Conservation (phyloP, 2,329 filamentous ascomycete genomes). For the Alternaria longipes region DNA sequence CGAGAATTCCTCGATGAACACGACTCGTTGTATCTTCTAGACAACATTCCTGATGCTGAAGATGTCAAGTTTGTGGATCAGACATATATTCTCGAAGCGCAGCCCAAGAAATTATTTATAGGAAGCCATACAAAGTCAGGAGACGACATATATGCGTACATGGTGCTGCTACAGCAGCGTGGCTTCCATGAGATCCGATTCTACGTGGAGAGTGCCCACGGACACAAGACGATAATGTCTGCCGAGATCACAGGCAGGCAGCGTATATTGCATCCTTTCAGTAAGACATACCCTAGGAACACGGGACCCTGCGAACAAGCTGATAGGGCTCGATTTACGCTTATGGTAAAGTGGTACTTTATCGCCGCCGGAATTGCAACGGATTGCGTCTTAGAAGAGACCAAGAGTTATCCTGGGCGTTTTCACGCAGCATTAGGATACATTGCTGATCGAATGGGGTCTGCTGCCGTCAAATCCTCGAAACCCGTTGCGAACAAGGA, state of each 20-base stretch:
- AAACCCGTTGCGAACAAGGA: not conserved
- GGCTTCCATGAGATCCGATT: constrained; percentile 17
- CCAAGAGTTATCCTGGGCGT: constrained; percentile 18
- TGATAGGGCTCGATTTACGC: constrained; percentile 11
- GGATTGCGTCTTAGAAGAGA: constrained; percentile 19
- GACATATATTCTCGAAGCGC: constrained; percentile 9
- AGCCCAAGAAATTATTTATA: constrained; percentile 22
- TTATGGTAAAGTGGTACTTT: constrained; percentile 23
- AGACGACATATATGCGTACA: constrained; percentile 23
- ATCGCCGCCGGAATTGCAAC: constrained; percentile 24
- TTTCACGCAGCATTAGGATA: constrained; percentile 14
- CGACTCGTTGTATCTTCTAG: constrained; percentile 15
- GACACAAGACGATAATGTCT: not conserved
- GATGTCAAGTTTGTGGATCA: constrained; percentile 19
- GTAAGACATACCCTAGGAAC: constrained; percentile 18
- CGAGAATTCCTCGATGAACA: constrained; percentile 10
- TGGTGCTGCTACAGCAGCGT: constrained; percentile 3
- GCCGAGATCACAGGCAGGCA: constrained; percentile 11
- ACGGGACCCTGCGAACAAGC: not conserved
- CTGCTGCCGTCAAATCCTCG: constrained; percentile 10
- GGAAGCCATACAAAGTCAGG: constrained; percentile 10
- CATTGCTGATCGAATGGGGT: constrained; percentile 19
- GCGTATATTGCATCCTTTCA: constrained; percentile 23
- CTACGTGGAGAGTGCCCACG: constrained; percentile 5
- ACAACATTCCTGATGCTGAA: constrained; percentile 17